Evolutionary conservation across 306 rosid genomes (phyloP).

Genomic region (Neltuma alba): DNA sequence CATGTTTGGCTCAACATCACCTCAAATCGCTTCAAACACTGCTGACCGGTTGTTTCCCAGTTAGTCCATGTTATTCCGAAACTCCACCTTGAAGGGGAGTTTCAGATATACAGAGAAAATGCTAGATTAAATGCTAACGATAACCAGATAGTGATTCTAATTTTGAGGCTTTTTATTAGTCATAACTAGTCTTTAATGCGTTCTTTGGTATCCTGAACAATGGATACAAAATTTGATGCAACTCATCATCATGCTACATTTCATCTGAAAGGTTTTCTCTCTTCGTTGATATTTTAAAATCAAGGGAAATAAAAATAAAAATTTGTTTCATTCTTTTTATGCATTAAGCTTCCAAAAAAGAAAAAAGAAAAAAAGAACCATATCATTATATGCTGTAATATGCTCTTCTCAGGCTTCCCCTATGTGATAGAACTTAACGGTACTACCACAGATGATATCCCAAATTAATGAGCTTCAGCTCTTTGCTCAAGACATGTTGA

Average conservation of each 20-base stretch:
- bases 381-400: too few species aligned
- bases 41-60: neutral
- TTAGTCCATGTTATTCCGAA: neutral
- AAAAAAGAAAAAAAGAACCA: too few species aligned
- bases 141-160: neutral
- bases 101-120: neutral
- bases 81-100: neutral
- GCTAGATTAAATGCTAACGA: neutral
- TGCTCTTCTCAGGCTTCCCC: too few species aligned
- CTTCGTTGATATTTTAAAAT: too few species aligned
- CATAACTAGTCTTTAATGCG: too few species aligned
- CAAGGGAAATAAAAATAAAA: too few species aligned
- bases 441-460: constrained; percentile 9
- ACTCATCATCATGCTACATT: too few species aligned
- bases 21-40: neutral
- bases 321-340: too few species aligned
- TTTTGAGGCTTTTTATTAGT: neutral
- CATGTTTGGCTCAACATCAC: neutral
- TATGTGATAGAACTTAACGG: neutral
- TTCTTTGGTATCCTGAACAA: too few species aligned
- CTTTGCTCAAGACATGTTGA: constrained; percentile 1
- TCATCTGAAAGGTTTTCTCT: too few species aligned
- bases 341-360: neutral
- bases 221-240: too few species aligned
- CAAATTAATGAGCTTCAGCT: constrained; percentile 8